Evolutionary conservation across 1,284 basidiomycete species (phyloP), one percentile per base, ranked within the genome.

Genomic region (Sutorius eximius): DNA sequence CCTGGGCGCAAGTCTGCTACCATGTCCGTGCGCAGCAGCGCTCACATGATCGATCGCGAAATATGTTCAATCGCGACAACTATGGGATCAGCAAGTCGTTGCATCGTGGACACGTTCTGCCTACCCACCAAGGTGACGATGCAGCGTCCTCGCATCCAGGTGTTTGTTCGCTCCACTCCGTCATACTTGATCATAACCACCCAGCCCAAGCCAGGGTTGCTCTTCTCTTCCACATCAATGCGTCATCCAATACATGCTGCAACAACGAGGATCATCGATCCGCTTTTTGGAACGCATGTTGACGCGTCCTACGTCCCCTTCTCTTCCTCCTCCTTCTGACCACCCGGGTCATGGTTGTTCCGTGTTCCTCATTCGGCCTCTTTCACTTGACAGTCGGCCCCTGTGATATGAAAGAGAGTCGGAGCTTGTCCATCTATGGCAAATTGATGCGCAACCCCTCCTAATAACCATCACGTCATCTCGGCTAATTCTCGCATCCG

Each of bases 221-320:
- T 5, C 34, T 36, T 16, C 15, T 20, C 15, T 47, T 38, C 13
- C 13, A 3, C 29, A 15, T 38, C 24, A 3, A 41, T 41, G 22
- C 18, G 20, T 52, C 16, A 12, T 49, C 24, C 45, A 36, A 24
- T 51, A 36, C 60, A 63, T 33, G 65, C 53, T 49, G 53, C 11
- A 49, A 42, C 64, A 58, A 53, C 41, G 62, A 63, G 62, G 62
- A 55, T 51, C 36, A 30, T 22, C 47, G 43, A 49, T 63, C 38
- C 37, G 7, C 37, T 46, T 51, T 40, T 44, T 29, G 29, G 36
- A 51, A 42, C 2, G 15, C n/a, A 1, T 27, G 13, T 22, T 37
- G 22, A 15, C 32, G 13, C 3, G 24, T n/a, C 45, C 46, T 22
- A 18, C 44, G 13, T 33, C 60, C 44, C 18, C 30, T 43, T 40